These are phyloP conservation scores for Plasmodium falciparum DNA, from an alignment of 169 alveolate genomes.

Conservation along the genomic window DNA sequence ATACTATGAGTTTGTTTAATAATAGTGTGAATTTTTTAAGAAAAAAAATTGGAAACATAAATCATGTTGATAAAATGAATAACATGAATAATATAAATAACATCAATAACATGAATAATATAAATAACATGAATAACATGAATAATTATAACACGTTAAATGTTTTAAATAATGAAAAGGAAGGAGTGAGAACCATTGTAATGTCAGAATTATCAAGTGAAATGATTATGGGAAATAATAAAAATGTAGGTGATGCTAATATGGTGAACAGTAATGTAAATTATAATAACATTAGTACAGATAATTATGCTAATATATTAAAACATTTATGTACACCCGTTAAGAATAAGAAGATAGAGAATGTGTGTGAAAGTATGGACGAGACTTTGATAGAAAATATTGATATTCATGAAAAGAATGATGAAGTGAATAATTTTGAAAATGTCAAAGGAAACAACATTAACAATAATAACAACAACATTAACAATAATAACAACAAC, in stretches of 20 bases:
- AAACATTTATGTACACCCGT: constrained; percentile 71
- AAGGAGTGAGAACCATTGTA: not conserved
- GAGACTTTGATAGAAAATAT: constrained; percentile 6
- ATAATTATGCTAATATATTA: constrained; percentile 55
- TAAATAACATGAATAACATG: not conserved
- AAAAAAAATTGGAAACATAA: not conserved
- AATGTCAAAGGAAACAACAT: not conserved
- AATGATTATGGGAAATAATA: not conserved
- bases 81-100: constrained; percentile 1
- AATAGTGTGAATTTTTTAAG: constrained; percentile 1
- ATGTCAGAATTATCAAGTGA: constrained; percentile 15
- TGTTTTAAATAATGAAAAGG: not conserved
- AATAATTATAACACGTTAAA: not conserved
- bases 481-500: too few relatives aligned
- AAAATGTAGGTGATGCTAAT: constrained; percentile 7
- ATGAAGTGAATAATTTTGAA: too few relatives aligned
- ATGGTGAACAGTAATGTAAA: not conserved
- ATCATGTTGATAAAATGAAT: not conserved
- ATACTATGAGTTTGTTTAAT: not conserved
- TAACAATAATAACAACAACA: too few relatives aligned
- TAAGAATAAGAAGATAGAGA: constrained; percentile 11
- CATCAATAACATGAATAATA: not conserved
- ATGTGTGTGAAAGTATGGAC: not conserved
- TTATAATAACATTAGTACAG: constrained; percentile 32
- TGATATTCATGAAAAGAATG: not conserved